Evolutionary conservation across 2,329 filamentous ascomycete species (phyloP).

Genomic region (Pseudogymnoascus sp.): DNA sequence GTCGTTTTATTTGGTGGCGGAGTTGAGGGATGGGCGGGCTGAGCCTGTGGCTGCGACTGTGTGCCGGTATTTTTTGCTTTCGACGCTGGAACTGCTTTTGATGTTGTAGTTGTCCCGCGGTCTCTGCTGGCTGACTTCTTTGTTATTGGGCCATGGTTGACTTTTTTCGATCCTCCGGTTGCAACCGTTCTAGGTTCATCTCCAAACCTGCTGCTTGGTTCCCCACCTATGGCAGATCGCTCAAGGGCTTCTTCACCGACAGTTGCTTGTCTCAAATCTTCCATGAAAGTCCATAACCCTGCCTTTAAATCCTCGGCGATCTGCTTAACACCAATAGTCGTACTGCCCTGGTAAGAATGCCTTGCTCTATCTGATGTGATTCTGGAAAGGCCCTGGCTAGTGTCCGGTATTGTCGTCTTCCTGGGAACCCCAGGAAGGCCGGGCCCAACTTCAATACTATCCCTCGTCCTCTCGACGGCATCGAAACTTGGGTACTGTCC

Average conservation of each 20-base stretch:
- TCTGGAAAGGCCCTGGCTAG: constrained; percentile 23
- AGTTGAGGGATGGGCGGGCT: neutral
- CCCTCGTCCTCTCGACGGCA: neutral
- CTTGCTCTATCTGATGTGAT: constrained; percentile 22
- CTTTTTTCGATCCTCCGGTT: neutral
- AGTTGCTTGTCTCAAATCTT: constrained; percentile 90
- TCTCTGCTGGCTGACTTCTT: neutral
- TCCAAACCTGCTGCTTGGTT: neutral
- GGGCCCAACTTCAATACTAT: neutral
- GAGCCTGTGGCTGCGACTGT: neutral
- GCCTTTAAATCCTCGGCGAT: constrained; percentile 69
- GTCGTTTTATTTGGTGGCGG: constrained; percentile 11
- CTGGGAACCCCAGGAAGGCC: constrained; percentile 14
- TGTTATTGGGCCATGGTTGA: neutral
- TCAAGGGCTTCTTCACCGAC: constrained; percentile 85
- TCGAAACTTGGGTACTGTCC: constrained; percentile 5
- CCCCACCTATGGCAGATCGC: constrained; percentile 30
- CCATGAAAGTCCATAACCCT: constrained; percentile 88
- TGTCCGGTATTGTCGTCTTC: constrained; percentile 27
- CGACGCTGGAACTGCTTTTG: neutral
- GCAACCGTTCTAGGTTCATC: neutral
- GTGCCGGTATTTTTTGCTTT: neutral
- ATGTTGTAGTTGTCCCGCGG: neutral
- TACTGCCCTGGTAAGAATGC: constrained; percentile 28
- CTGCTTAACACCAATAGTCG: constrained; percentile 27